phyloP scores from a whole-genome alignment of 179 eudicot species.

The Spergularia azorica region DNA sequence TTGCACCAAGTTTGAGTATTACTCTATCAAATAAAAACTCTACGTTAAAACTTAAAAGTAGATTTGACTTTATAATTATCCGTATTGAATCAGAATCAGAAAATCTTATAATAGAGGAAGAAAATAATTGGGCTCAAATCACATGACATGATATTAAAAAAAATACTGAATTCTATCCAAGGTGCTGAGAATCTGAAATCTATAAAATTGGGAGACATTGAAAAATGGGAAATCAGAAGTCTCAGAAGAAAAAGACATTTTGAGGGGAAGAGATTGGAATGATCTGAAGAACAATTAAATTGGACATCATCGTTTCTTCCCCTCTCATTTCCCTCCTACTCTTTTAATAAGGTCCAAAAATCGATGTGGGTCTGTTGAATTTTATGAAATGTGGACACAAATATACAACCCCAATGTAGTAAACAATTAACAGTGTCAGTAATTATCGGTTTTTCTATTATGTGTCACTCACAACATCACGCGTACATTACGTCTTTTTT shows the following conservation, averaged over 20 bases:
- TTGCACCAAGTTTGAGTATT: too few relatives aligned
- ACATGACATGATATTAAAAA: neutral
- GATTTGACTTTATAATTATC: too few relatives aligned
- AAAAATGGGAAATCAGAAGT: slow-evolving; percentile 36
- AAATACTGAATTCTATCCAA: neutral
- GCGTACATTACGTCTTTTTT: too few relatives aligned
- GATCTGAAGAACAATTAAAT: slow-evolving; percentile 22
- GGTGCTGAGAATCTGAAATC: neutral
- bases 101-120: neutral
- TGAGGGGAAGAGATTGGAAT: slow-evolving; percentile 41
- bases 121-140: neutral
- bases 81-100: too few relatives aligned
- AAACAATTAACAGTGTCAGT: too few relatives aligned
- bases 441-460: too few relatives aligned
- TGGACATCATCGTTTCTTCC: slow-evolving; percentile 27
- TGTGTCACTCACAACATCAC: too few relatives aligned
- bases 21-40: too few relatives aligned
- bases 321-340: neutral
- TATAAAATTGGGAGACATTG: slow-evolving; percentile 35
- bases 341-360: slow-evolving; percentile 24
- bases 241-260: slow-evolving; percentile 51
- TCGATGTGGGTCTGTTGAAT: slow-evolving; percentile 39
- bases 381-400: neutral
- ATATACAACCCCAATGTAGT: too few relatives aligned
- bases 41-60: too few relatives aligned